Base-by-base conservation (phyloP, 2,329 filamentous ascomycete genomes). In the Aspergillus tanneri region DNA sequence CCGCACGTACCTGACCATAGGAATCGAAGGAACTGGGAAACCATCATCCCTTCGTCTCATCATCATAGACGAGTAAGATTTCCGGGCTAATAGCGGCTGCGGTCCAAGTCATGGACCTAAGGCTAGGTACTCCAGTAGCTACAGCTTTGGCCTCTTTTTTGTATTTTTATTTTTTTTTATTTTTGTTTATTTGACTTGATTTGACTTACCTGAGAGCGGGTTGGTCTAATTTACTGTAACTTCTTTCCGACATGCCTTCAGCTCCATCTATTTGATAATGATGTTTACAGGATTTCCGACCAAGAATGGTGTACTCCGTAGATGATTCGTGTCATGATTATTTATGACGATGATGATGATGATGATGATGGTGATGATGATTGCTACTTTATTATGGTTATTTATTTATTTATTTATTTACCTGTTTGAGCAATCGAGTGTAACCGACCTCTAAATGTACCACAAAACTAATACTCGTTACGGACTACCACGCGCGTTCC, bases 1-100 rank as follows among this genome's bases (percentile, higher is more conserved):
- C 56, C 54, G 55, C 53, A 59, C 52, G 57, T 64, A 54, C 62
- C 63, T 61, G 57, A 52, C 58, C 57, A 49, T 38, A 44, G 37
- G 45, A 47, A 42, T 25, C 14, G 21, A 28, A 38, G 40, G 19
- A 34, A 19, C 30, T 14, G 19, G 30, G 30, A 34, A 19, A 18
- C 12, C 14, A 16, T 16, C 28, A 44, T 21, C 32, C 40, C 40
- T 45, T 12, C 42, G 22, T 30, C 34, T 19, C 34, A n/a, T 37
- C 38, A 19, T 40, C 18, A 40, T 32, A 25, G 37, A 32, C 38
- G 21, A 48, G 41, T 51, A 39, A 49, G 32, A 51, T 54, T 54
- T 54, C 46, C 36, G 36, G 48, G 51, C 48, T 54, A 51, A 53
- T 45, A 51, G 48, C 44, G 40, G 48, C 51, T 51, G 48, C 48